phyloP scores from a whole-genome alignment of 805 yeast genomes.

The Cyberlindnera amylophila region DNA sequence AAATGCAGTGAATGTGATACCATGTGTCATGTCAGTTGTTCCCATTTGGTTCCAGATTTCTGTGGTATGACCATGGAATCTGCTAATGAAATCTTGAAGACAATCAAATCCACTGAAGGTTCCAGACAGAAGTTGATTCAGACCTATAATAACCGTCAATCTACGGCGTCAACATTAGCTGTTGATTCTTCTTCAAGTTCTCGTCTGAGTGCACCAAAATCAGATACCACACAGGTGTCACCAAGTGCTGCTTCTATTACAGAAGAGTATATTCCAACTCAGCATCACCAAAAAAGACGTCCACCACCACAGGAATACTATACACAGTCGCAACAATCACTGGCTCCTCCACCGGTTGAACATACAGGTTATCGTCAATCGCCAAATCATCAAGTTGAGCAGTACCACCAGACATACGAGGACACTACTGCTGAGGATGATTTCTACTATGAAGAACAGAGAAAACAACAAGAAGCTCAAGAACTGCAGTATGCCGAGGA shows the following conservation, averaged over 20 bases:
- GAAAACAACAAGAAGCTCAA: not conserved
- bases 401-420: not conserved
- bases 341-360: conserved; percentile 14
- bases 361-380: conserved; percentile 2
- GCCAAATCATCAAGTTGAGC: not conserved
- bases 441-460: conserved; percentile 1
- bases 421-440: not conserved
- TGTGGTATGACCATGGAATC: conserved; percentile 98
- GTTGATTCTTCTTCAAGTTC: conserved; percentile 5
- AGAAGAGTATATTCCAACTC: conserved; percentile 16
- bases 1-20: conserved; percentile 93
- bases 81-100: conserved; percentile 83
- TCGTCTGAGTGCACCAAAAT: conserved; percentile 2
- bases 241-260: conserved; percentile 3
- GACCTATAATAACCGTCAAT: conserved; percentile 17
- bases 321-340: conserved; percentile 7
- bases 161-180: conserved; percentile 13
- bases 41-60: conserved; percentile 94
- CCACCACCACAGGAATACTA: conserved; percentile 21
- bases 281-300: conserved; percentile 23
- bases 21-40: conserved; percentile 90
- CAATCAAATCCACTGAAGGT: conserved; percentile 71
- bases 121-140: conserved; percentile 26
- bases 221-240: conserved; percentile 6
- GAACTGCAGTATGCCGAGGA: conserved; percentile 12